A percentile compares a stretch with the other conserved stretches of the same genome.
Conservation (phyloP, 129 eudicot genomes). For the Pittosporum tobira region DNA sequence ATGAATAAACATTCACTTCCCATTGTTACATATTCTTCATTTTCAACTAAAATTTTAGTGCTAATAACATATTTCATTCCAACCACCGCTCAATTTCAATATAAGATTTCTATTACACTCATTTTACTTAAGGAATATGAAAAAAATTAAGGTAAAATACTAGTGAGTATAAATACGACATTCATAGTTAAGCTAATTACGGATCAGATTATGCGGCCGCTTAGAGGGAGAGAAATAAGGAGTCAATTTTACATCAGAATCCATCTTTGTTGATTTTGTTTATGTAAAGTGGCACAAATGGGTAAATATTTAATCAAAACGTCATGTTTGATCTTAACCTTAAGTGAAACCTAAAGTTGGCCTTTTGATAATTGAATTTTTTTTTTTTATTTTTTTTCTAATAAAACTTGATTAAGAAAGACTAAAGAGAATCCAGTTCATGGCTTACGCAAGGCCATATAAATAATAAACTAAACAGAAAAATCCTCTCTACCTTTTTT, state of each 20-base stretch:
- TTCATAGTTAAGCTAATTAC: no score
- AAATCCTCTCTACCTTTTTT: background rate
- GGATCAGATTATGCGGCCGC: background rate
- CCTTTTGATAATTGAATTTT: background rate
- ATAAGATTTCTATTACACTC: no score
- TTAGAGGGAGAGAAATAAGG: background rate
- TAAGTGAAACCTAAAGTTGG: background rate
- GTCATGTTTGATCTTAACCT: background rate
- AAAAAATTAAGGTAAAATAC: no score
- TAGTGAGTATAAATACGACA: no score
- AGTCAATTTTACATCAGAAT: background rate
- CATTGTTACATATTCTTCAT: no score
- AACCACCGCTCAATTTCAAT: no score
- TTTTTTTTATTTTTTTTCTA: background rate
- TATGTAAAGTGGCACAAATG: no score
- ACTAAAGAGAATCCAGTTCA: slow-evolving; percentile 3
- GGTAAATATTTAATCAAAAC: background rate
- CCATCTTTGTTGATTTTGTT: background rate
- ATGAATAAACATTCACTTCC: no score
- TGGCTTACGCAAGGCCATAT: background rate
- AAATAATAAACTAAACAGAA: background rate
- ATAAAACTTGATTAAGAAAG: background rate
- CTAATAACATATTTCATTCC: no score
- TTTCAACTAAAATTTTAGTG: no score
- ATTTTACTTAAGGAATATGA: no score